Conservation (phyloP, 1,284 basidiomycete genomes). For the Coriolopsis trogii region DNA sequence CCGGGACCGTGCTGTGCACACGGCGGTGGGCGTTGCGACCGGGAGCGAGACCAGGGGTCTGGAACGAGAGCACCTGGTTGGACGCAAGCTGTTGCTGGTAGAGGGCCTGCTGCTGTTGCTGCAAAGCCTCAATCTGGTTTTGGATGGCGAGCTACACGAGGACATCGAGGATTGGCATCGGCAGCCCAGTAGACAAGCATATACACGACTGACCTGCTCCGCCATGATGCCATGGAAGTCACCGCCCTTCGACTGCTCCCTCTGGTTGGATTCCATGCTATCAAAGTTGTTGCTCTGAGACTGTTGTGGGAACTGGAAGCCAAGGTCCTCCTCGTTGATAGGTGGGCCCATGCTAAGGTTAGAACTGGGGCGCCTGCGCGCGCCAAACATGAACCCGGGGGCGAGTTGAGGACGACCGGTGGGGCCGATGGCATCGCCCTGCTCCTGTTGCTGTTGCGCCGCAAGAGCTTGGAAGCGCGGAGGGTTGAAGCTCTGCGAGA, state of each 20-base stretch:
- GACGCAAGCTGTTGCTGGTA: slow-evolving; percentile 86
- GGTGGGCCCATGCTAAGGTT: slow-evolving; percentile 64
- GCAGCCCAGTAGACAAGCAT: not conserved
- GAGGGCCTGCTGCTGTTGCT: slow-evolving; percentile 88
- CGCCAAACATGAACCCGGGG: slow-evolving; percentile 87
- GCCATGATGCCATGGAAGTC: slow-evolving; percentile 89
- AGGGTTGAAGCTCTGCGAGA: slow-evolving; percentile 81
- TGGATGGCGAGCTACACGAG: slow-evolving; percentile 79
- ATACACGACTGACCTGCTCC: slow-evolving; percentile 67
- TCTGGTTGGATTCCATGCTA: slow-evolving; percentile 46
- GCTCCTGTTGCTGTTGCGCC: slow-evolving; percentile 67
- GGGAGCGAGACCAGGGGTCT: slow-evolving; percentile 71
- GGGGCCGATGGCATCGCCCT: slow-evolving; percentile 67
- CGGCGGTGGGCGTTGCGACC: slow-evolving; percentile 76
- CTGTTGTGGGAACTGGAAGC: slow-evolving; percentile 85
- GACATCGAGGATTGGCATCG: not conserved
- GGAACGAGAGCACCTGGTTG: slow-evolving; percentile 66
- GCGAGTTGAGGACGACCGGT: slow-evolving; percentile 88
- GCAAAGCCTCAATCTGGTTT: slow-evolving; percentile 87
- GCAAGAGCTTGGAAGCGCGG: slow-evolving; percentile 87
- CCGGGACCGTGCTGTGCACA: slow-evolving; percentile 84
- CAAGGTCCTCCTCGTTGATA: slow-evolving; percentile 77
- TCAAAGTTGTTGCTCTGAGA: slow-evolving; percentile 37
- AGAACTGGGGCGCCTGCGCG: slow-evolving; percentile 57
- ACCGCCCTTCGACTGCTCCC: slow-evolving; percentile 63